phyloP scores from a whole-genome alignment of 2,329 filamentous ascomycete species.

The Pseudocercospora fuligena region DNA sequence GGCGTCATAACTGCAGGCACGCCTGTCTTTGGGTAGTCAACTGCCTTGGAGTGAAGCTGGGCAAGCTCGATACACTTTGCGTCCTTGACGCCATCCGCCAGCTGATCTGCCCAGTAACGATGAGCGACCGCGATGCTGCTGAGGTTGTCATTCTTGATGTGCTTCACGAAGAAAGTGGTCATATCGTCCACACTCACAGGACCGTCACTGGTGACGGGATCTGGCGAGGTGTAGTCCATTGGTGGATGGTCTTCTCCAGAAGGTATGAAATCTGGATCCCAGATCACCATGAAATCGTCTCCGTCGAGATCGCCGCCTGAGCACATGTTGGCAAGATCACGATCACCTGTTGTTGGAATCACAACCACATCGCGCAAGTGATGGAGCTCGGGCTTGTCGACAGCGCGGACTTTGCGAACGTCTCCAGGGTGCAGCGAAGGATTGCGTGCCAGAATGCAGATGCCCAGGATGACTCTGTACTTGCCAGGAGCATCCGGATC shows the following conservation, averaged over 20 bases:
- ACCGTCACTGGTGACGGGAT: conserved; percentile 60
- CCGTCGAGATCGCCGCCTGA: conserved; percentile 95
- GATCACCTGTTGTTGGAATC: conserved; percentile 80
- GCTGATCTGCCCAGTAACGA: conserved; percentile 72
- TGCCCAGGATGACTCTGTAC: conserved; percentile 71
- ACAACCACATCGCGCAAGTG: conserved; percentile 87
- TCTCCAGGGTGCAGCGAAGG: conserved; percentile 94
- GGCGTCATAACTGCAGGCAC: conserved; percentile 70
- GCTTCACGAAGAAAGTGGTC: conserved; percentile 83
- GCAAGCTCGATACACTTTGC: conserved; percentile 75
- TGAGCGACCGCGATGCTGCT: conserved; percentile 81
- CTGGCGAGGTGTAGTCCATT: conserved; percentile 73
- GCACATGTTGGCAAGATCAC: conserved; percentile 89
- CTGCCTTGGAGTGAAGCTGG: conserved; percentile 82
- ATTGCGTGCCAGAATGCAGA: conserved; percentile 87
- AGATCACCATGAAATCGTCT: conserved; percentile 93
- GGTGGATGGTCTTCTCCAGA: conserved; percentile 71
- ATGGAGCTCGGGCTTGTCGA: conserved; percentile 72
- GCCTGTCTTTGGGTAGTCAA: conserved; percentile 94
- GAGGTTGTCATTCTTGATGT: conserved; percentile 89
- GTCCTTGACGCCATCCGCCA: conserved; percentile 66
- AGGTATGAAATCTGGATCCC: conserved; percentile 79
- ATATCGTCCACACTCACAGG: conserved; percentile 75
- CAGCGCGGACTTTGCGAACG: conserved; percentile 82
- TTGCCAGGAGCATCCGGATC: conserved; percentile 52